A percentile compares a stretch with the other conserved stretches of the same genome.
Conservation (phyloP, 768 basidiomycete genomes). For the Tulasnella sp. region DNA sequence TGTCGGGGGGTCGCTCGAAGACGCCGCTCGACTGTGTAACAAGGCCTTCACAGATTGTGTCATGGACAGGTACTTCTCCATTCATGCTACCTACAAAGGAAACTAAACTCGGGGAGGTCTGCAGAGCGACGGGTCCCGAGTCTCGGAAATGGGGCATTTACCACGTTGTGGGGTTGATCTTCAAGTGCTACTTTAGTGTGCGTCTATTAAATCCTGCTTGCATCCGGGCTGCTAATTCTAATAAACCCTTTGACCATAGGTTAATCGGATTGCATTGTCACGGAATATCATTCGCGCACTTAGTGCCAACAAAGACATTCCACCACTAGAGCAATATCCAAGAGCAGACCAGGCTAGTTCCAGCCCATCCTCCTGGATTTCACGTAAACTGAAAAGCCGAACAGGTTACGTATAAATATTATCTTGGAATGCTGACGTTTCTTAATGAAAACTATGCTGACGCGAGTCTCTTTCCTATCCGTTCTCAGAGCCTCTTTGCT, state of each 20-base stretch:
- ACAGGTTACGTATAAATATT: conserved; percentile 89
- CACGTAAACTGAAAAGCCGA: conserved; percentile 9
- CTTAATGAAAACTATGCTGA: conserved; percentile 83
- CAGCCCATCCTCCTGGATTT: conserved; percentile 16
- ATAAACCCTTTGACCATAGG: conserved; percentile 32
- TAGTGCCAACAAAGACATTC: conserved; percentile 73
- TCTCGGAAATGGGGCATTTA: conserved; percentile 87
- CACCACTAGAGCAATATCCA: conserved; percentile 61
- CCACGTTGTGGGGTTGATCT: conserved; percentile 75
- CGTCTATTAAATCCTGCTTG: conserved; percentile 24
- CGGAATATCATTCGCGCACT: conserved; percentile 88
- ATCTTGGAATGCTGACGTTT: conserved; percentile 89
- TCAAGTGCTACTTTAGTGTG: conserved; percentile 92
- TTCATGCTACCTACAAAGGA: conserved; percentile 24
- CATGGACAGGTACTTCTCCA: conserved; percentile 50
- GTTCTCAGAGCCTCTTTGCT: background rate
- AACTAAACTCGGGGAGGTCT: background rate
- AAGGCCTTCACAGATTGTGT: conserved; percentile 86
- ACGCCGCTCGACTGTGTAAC: conserved; percentile 71
- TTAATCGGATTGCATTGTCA: conserved; percentile 80
- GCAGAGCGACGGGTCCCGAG: conserved; percentile 26
- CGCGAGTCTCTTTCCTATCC: conserved; percentile 30
- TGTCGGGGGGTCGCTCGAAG: conserved; percentile 59
- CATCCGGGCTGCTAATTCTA: background rate
- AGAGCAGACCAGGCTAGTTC: conserved; percentile 65